These are phyloP conservation scores for Cyberlindnera subsufficiens DNA, from an alignment of 805 yeast species.

Conservation along the genomic window DNA sequence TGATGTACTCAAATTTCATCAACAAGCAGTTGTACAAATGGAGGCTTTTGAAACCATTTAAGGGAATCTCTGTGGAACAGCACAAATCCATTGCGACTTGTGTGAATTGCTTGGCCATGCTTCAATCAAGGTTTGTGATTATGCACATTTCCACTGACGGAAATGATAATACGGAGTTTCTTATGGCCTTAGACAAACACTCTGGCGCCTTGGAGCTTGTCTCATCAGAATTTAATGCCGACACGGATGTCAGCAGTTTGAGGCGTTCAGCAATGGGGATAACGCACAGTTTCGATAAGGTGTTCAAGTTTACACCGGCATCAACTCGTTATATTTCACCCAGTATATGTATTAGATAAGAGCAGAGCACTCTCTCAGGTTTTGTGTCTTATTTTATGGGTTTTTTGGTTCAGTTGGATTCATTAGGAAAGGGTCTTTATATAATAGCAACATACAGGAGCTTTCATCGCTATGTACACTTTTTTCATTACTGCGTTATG, in stretches of 20 bases:
- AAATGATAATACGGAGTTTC: conserved; percentile 7
- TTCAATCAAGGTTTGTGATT: conserved; percentile 13
- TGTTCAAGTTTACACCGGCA: conserved; percentile 1
- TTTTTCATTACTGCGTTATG: not conserved
- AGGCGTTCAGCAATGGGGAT: conserved; percentile 1
- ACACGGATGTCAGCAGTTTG: not conserved
- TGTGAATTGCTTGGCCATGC: conserved; percentile 9
- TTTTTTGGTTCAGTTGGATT: too few species aligned
- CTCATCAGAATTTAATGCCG: conserved; percentile 6
- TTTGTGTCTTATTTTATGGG: too few species aligned
- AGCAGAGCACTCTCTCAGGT: too few species aligned
- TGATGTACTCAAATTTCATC: conserved; percentile 4
- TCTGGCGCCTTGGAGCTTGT: conserved; percentile 14
- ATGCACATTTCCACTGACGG: conserved; percentile 11
- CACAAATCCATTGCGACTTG: conserved; percentile 11
- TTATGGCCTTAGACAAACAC: conserved; percentile 14
- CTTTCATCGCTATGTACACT: not conserved
- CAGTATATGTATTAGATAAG: conserved; percentile 1
- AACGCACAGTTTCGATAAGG: not conserved
- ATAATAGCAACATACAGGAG: too few species aligned
- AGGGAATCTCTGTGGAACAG: conserved; percentile 2
- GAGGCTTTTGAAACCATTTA: conserved; percentile 17
- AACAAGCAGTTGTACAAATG: conserved; percentile 17
- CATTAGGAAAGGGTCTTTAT: too few species aligned
- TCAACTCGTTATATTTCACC: conserved; percentile 2